Evolutionary conservation across 2,329 filamentous ascomycete species (phyloP), one percentile per base, ranked within the genome.

Genomic region (Cladophialophora exuberans): DNA sequence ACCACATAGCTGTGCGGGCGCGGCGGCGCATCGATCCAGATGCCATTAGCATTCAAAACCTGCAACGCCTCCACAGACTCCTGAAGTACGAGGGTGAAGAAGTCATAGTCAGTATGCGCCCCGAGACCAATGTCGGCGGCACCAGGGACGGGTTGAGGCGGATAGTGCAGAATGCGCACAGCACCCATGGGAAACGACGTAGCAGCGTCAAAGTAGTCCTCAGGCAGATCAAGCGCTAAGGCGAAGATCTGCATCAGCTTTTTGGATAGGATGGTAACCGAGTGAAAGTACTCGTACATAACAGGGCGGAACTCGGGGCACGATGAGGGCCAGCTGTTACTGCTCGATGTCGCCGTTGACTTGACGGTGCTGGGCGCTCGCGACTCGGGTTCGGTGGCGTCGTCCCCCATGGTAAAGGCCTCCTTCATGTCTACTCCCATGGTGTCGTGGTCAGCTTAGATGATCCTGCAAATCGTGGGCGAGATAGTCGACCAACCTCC

Each of bases 31-130:
- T 72, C 69, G 3, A 78, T 65, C 56, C 76, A 81, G 3, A 65
- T 66, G 0, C 75, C 76, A 1, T 66, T 65, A 5, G 60, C 61
- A 28, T 67, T 63, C 60, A 79, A 72, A 6, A 82, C 76, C 57
- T 82, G 76, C 18, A 83, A 62, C 0, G 79, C 80, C 4, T 78
- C 78, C 38, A 72, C 70, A 15, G 74, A 70, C 60, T 83, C 79
- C 63, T 83, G 80, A 60, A 81, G 81, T 2, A 82, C 66, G 2
- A 83, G 67, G 49, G 83, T 58, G 43, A 46, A 46, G 43, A 75
- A 76, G 35, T 77, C 71, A 22, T 77, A 74, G 54, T 79, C 77
- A 3, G 77, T 79, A 51, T 80, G 77, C 0, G 77, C 70, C 9
- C 71, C 71, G 23, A 73, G 71, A 1, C 73, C 73, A 51, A 30